phyloP scores from a whole-genome alignment of 208 protist genomes.

The Acanthamoeba lenticulata region DNA sequence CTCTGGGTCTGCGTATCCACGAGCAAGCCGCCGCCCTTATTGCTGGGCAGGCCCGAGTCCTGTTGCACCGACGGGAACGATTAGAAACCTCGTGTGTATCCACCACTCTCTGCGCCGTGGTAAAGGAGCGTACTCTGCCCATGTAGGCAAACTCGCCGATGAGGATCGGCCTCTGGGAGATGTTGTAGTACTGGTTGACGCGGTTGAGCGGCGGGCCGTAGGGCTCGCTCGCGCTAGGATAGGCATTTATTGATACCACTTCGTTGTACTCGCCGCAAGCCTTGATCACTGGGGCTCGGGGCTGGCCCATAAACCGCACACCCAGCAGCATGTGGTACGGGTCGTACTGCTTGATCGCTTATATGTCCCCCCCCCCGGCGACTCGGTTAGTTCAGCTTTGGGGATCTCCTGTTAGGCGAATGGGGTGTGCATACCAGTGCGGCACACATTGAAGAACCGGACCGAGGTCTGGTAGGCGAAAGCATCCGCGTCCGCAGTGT shows the following conservation, averaged over 20 bases:
- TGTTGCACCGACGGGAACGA: not conserved
- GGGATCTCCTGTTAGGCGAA: not conserved
- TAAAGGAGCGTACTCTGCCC: not conserved
- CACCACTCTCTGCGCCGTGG: no score
- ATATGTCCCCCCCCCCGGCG: not conserved
- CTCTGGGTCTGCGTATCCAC: not conserved
- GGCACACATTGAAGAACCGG: not conserved
- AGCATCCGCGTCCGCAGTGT: not conserved
- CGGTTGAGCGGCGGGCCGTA: not conserved
- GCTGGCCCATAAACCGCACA: not conserved
- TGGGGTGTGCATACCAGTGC: not conserved
- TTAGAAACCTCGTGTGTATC: not conserved
- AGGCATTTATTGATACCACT: not conserved
- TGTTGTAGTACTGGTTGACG: not conserved
- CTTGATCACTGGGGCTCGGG: not conserved
- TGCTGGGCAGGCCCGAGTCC: not conserved
- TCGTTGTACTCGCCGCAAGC: not conserved
- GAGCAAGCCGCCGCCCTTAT: not conserved
- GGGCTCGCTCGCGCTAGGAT: not conserved
- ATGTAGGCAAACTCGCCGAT: not conserved
- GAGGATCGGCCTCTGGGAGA: not conserved
- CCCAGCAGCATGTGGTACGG: not conserved
- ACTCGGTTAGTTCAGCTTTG: not conserved
- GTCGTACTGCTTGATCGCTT: not conserved
- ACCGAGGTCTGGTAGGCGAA: not conserved